These are phyloP conservation scores for Chlorociboria aeruginascens DNA, from an alignment of 495 filamentous ascomycete species.

Conservation along the genomic window DNA sequence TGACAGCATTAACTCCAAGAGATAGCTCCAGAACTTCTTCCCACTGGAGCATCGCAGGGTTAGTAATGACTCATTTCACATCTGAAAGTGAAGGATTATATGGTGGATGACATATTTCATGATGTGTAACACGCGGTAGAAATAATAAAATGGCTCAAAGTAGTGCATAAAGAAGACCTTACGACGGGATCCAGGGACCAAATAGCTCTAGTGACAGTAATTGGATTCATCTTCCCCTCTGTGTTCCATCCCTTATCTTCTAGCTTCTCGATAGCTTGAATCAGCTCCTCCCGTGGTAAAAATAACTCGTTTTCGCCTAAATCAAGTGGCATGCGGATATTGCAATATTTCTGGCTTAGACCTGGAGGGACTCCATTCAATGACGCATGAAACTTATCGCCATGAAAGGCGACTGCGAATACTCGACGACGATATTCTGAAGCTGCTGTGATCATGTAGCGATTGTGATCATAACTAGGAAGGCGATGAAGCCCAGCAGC, in stretches of 20 bases:
- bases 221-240: not conserved
- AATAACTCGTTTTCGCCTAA: constrained; percentile 1
- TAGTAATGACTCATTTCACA: too few species aligned
- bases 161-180: not conserved
- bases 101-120: too few species aligned
- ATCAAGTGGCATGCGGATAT: constrained; percentile 2
- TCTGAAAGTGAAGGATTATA: too few species aligned
- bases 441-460: not conserved
- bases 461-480: not conserved
- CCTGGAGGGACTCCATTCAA: constrained; percentile 4
- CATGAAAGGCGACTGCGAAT: not conserved
- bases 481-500: constrained; percentile 7
- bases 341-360: not conserved
- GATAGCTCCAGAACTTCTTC: constrained; percentile 20
- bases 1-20: constrained; percentile 10
- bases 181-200: not conserved
- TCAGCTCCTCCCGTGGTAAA: not conserved
- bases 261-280: not conserved
- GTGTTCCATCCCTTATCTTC: constrained; percentile 7
- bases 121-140: too few species aligned
- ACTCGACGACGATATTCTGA: not conserved
- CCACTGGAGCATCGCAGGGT: not conserved
- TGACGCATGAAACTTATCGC: constrained; percentile 1
- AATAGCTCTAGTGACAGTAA: not conserved
- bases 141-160: too few species aligned